A percentile compares a stretch with the other conserved stretches of the same genome.
phyloP scores from a whole-genome alignment of 768 basidiomycete species.

The Chlorophyllum brunneum region DNA sequence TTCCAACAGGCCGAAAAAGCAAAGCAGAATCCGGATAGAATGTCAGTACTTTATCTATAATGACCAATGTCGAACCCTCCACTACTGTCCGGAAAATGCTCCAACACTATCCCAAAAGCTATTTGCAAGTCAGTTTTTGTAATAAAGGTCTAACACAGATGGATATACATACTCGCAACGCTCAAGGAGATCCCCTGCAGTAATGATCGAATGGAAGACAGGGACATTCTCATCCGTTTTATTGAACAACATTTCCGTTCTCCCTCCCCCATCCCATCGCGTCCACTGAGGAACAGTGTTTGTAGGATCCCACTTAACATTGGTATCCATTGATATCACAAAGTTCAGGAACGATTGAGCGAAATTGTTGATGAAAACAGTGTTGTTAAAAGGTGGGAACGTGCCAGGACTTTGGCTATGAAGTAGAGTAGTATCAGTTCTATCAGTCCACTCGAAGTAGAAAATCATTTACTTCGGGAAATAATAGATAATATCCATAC shows the following conservation, averaged over 20 bases:
- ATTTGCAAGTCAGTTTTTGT: background rate
- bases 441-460: background rate
- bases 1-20: too few species aligned
- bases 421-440: background rate
- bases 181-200: background rate
- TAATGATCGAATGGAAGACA: constrained; percentile 7
- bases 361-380: constrained; percentile 33
- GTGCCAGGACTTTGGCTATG: background rate
- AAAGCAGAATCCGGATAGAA: too few species aligned
- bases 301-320: constrained; percentile 21
- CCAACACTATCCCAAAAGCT: constrained; percentile 9
- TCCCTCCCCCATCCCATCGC: constrained; percentile 19
- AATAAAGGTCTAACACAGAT: too few species aligned
- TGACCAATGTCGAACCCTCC: background rate
- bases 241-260: constrained; percentile 46
- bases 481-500: constrained; percentile 34
- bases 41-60: too few species aligned
- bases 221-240: constrained; percentile 26
- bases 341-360: constrained; percentile 35
- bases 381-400: constrained; percentile 26
- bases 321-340: constrained; percentile 27
- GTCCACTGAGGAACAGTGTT: constrained; percentile 36
- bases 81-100: constrained; percentile 3
- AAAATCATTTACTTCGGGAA: constrained; percentile 33
- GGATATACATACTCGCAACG: constrained; percentile 8